Percentiles rank a stretch among this genome's conserved stretches.
Conservation (phyloP, 2,329 filamentous ascomycete species). For the Cadophora sp. region DNA sequence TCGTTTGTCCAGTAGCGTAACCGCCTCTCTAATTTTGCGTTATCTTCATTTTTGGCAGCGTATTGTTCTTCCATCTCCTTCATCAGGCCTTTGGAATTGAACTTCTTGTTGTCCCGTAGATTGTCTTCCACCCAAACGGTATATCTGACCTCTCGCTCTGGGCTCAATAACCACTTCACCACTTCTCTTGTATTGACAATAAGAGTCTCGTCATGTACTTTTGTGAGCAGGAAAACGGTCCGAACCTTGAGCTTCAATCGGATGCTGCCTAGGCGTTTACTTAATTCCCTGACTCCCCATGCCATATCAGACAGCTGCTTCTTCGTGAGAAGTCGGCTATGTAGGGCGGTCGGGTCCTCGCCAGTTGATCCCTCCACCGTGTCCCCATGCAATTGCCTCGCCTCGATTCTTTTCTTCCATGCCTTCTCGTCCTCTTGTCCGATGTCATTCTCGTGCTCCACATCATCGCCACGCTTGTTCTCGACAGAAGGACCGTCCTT, state of each 20-base stretch:
- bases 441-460: conserved; percentile 27
- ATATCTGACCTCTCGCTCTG: conserved; percentile 71
- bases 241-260: conserved; percentile 81
- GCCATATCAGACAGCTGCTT: conserved; percentile 97
- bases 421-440: conserved; percentile 64
- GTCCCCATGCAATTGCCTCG: conserved; percentile 30
- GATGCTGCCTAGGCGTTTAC: conserved; percentile 83
- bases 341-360: conserved; percentile 42
- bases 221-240: conserved; percentile 87
- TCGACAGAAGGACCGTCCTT: conserved; percentile 26
- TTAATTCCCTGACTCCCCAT: conserved; percentile 90
- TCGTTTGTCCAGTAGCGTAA: conserved; percentile 84
- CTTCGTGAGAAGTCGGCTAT: conserved; percentile 86
- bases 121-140: conserved; percentile 85
- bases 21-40: conserved; percentile 47
- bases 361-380: conserved; percentile 25
- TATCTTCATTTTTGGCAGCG: conserved; percentile 44
- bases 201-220: conserved; percentile 85
- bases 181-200: conserved; percentile 80
- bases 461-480: conserved; percentile 25
- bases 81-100: conserved; percentile 74
- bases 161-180: conserved; percentile 79
- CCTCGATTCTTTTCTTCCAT: conserved; percentile 53
- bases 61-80: conserved; percentile 61
- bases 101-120: conserved; percentile 72